phyloP scores from a whole-genome alignment of 2,329 filamentous ascomycete genomes.

The Ophiostoma tasmaniense region DNA sequence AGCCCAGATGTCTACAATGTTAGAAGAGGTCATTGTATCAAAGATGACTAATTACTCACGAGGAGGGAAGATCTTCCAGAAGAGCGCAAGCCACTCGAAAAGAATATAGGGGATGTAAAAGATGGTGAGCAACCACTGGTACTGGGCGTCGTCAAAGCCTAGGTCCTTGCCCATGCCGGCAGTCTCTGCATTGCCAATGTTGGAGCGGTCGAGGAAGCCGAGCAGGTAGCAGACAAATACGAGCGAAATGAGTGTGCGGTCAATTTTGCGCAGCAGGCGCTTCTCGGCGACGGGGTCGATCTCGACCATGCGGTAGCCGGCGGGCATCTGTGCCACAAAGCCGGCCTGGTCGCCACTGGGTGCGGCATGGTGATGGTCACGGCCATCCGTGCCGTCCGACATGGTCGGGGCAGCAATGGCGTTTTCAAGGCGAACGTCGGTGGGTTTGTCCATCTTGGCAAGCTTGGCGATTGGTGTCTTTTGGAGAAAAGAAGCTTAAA shows the following conservation, averaged over 20 bases:
- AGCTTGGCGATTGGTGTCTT: background rate
- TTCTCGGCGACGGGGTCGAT: conserved; percentile 28
- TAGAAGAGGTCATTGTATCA: background rate
- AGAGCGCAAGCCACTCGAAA: conserved; percentile 35
- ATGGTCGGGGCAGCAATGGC: background rate
- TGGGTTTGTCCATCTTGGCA: conserved; percentile 15
- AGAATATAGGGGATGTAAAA: conserved; percentile 38
- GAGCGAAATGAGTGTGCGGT: conserved; percentile 27
- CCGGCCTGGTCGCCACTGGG: background rate
- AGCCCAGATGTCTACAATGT: conserved; percentile 25
- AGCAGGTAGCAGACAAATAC: conserved; percentile 26
- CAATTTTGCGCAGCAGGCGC: conserved; percentile 30
- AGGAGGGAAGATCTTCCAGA: conserved; percentile 35
- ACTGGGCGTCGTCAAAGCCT: conserved; percentile 31
- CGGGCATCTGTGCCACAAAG: background rate
- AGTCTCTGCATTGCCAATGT: conserved; percentile 24
- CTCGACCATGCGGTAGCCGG: conserved; percentile 1
- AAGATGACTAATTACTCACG: conserved; percentile 25
- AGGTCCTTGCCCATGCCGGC: conserved; percentile 28
- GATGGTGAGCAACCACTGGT: conserved; percentile 38
- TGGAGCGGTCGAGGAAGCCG: conserved; percentile 24
- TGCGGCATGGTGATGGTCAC: background rate
- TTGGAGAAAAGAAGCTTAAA: background rate
- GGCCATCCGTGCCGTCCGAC: background rate
- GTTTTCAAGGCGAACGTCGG: conserved; percentile 8